phyloP scores from a whole-genome alignment of 1,139 yeast genomes.

The Suhomyces wounanorum region DNA sequence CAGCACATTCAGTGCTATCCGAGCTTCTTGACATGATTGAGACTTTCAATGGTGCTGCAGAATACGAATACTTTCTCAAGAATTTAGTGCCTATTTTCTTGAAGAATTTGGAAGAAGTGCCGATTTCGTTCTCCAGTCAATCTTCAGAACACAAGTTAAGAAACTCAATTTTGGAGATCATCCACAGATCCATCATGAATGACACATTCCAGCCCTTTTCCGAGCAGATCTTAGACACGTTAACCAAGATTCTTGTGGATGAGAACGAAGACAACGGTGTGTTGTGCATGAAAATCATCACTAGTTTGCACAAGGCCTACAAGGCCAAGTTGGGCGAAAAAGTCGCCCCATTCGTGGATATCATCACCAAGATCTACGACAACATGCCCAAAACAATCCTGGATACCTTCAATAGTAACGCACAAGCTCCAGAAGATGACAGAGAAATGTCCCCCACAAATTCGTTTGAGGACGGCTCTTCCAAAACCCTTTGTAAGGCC shows the following conservation, averaged over 20 bases:
- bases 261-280: slow-evolving; percentile 98
- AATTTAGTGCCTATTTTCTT: slow-evolving; percentile 64
- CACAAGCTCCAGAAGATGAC: slow-evolving; percentile 11
- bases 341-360: slow-evolving; percentile 76
- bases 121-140: slow-evolving; percentile 65
- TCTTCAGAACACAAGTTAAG: slow-evolving; percentile 76
- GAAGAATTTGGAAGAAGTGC: slow-evolving; percentile 62
- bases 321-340: slow-evolving; percentile 67
- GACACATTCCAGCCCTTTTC: slow-evolving; percentile 80
- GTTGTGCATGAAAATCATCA: slow-evolving; percentile 82
- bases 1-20: slow-evolving; percentile 66
- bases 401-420: slow-evolving; percentile 48
- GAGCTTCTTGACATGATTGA: slow-evolving; percentile 88
- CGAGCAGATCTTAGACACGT: slow-evolving; percentile 56
- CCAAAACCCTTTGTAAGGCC: slow-evolving; percentile 54
- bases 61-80: slow-evolving; percentile 69
- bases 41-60: slow-evolving; percentile 75
- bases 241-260: slow-evolving; percentile 59
- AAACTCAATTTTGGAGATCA: slow-evolving; percentile 72
- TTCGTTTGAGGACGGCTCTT: slow-evolving; percentile 39
- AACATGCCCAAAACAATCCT: slow-evolving; percentile 78
- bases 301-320: slow-evolving; percentile 86
- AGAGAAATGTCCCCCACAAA: slow-evolving; percentile 37
- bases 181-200: slow-evolving; percentile 81
- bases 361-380: slow-evolving; percentile 75